phyloP scores from a whole-genome alignment of 176 grass and related monocot species.

The Carex myosuroides region DNA sequence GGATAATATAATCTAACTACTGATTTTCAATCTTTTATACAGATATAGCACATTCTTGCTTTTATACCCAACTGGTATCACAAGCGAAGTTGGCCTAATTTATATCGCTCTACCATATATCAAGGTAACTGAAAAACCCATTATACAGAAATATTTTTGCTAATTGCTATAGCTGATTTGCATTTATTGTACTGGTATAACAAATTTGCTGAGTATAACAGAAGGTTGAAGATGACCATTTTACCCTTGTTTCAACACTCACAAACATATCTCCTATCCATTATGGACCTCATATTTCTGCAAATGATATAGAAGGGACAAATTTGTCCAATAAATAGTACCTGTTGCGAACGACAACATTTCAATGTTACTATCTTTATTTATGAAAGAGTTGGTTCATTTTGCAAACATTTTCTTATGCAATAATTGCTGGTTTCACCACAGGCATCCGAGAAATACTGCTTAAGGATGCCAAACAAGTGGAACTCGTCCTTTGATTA shows the following conservation, averaged over 20 bases:
- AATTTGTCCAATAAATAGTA: neutral
- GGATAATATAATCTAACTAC: neutral
- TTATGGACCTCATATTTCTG: neutral
- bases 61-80: constrained; percentile 49
- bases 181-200: neutral
- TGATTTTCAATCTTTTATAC: neutral
- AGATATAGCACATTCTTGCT: constrained; percentile 47
- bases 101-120: constrained; percentile 40
- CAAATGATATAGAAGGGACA: neutral
- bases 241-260: neutral
- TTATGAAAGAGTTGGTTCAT: neutral
- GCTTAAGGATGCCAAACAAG: constrained; percentile 54
- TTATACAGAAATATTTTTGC: neutral
- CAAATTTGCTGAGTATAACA: neutral
- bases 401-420: neutral
- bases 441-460: constrained; percentile 46
- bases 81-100: constrained; percentile 48
- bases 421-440: neutral
- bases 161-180: neutral
- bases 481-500: constrained; percentile 66
- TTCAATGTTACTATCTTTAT: neutral
- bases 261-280: neutral
- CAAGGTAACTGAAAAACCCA: constrained; percentile 20
- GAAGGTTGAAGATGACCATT: neutral
- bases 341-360: neutral